Percentiles rank a stretch among this genome's conserved stretches.
phyloP scores from a whole-genome alignment of 1,284 basidiomycete species.

The Apiotrichum akiyoshidainum region DNA sequence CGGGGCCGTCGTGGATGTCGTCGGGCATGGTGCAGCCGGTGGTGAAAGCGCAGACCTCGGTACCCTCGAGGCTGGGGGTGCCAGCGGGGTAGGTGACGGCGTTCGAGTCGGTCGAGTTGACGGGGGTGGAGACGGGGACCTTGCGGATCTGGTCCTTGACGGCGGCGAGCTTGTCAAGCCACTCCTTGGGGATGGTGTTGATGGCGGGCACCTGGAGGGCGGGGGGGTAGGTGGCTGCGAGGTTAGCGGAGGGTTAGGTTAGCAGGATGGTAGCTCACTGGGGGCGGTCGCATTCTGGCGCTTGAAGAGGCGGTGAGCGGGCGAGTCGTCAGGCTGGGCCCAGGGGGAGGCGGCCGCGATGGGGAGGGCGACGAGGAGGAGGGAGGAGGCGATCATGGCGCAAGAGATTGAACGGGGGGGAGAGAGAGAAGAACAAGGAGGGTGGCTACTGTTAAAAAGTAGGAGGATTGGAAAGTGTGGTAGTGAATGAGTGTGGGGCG shows the following conservation, averaged over 20 bases:
- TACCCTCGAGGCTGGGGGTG: slow-evolving; percentile 12
- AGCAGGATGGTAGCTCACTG: background rate
- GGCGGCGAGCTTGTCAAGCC: slow-evolving; percentile 25
- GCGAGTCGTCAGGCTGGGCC: slow-evolving; percentile 17
- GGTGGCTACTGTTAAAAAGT: background rate
- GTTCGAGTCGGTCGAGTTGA: slow-evolving; percentile 18
- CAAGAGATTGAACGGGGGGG: background rate
- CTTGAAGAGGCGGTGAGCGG: slow-evolving; percentile 26
- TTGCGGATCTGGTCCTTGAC: slow-evolving; percentile 12
- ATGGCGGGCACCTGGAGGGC: slow-evolving; percentile 11
- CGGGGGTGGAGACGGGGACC: slow-evolving; percentile 10
- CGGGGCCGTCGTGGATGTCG: slow-evolving; percentile 36
- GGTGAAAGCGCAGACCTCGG: slow-evolving; percentile 46
- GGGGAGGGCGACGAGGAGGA: slow-evolving; percentile 13
- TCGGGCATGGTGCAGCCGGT: slow-evolving; percentile 34
- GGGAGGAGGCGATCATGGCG: slow-evolving; percentile 7
- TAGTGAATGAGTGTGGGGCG: too few relatives aligned
- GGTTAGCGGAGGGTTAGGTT: background rate
- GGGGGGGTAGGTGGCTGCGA: slow-evolving; percentile 20
- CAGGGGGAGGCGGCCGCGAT: slow-evolving; percentile 8
- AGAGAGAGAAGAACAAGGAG: background rate
- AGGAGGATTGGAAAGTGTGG: background rate
- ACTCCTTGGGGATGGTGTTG: slow-evolving; percentile 23
- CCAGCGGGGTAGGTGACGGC: slow-evolving; percentile 17
- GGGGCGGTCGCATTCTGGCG: slow-evolving; percentile 2